phyloP scores from a whole-genome alignment of 2,329 filamentous ascomycete genomes.

The Sporothrix mexicana region DNA sequence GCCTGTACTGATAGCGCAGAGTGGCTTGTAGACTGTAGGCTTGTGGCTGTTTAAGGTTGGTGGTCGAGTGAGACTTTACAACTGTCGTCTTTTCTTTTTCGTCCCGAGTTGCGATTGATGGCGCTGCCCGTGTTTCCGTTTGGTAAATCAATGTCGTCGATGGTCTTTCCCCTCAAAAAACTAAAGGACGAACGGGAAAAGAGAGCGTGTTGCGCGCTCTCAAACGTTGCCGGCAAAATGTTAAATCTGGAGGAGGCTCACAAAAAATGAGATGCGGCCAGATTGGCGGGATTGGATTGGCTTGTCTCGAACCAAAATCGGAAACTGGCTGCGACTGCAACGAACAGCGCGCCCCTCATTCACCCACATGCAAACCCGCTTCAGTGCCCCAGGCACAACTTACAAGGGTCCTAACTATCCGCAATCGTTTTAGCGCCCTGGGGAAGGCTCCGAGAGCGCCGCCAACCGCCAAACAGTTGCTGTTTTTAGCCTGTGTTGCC shows the following conservation, averaged over 20 bases:
- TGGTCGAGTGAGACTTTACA: neutral
- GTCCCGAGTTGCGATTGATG: neutral
- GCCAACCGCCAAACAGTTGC: neutral
- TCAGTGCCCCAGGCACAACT: neutral
- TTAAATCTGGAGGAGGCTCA: neutral
- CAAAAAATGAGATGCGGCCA: slow-evolving; percentile 14
- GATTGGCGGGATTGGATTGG: slow-evolving; percentile 21
- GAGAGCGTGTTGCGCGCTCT: neutral
- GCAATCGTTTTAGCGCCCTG: slow-evolving; percentile 17
- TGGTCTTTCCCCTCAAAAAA: too few relatives aligned
- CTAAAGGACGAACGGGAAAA: neutral
- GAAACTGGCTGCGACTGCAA: slow-evolving; percentile 26
- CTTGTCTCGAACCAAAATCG: neutral
- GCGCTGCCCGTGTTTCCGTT: too few relatives aligned
- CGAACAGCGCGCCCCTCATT: slow-evolving; percentile 15
- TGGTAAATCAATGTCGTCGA: neutral
- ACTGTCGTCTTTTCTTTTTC: too few relatives aligned
- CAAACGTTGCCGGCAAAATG: neutral
- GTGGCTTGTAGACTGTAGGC: neutral
- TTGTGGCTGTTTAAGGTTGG: neutral
- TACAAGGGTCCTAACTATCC: slow-evolving; percentile 10
- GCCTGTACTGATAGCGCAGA: neutral
- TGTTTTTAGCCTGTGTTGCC: neutral
- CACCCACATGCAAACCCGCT: neutral
- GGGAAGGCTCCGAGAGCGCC: neutral